Base-by-base conservation (phyloP, 2,329 filamentous ascomycete species). In the Neobulgaria alba region DNA sequence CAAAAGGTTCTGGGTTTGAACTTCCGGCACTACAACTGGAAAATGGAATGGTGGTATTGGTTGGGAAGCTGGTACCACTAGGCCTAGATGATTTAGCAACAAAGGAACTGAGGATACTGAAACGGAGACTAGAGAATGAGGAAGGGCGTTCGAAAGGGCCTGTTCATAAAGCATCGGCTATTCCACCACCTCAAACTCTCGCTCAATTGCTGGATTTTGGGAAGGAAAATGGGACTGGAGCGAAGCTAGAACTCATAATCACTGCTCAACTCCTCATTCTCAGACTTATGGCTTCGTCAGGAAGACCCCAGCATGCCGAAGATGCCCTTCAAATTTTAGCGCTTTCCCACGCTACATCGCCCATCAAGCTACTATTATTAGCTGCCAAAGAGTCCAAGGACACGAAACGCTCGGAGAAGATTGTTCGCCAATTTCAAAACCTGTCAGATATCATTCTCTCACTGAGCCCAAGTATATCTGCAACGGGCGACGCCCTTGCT, bases 21-120 rank as follows among this genome's bases (percentile, higher is more conserved):
- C 64, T 79, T n/a, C 71, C 76, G 1, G 70, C 74, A 33, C 63
- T 84, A 29, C 82, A 89, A 55, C 61, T 89, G 3, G 85, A 89
- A 57, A 78, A 69, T 44, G 85, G 83, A 39, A 83, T 85, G 69
- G 74, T 82, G 12, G 77, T 79, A 0, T 69, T 89, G 39, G 62
- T 82, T 29, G 73, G 74, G 29, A 85, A 79, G 56, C 65, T 89
- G 1, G 63, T 87, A 10, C 65, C 67, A 0, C 65, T 86, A 35
- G 75, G 76, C 1, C 60, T 88, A 38, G 73, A 82, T 33, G 74
- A 78, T n/a, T 66, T 81, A 42, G 83, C 85, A 0, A 61, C 77
- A 31, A 84, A 78, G 54, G 84, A 89, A 53, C 58, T 89, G 43
- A 67, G 74, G 30, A 63, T 79, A 9, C 58, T 89, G 49, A 87